Evolutionary conservation across 305 asterid genomes (phyloP).

Genomic region (Nicotiana rustica): DNA sequence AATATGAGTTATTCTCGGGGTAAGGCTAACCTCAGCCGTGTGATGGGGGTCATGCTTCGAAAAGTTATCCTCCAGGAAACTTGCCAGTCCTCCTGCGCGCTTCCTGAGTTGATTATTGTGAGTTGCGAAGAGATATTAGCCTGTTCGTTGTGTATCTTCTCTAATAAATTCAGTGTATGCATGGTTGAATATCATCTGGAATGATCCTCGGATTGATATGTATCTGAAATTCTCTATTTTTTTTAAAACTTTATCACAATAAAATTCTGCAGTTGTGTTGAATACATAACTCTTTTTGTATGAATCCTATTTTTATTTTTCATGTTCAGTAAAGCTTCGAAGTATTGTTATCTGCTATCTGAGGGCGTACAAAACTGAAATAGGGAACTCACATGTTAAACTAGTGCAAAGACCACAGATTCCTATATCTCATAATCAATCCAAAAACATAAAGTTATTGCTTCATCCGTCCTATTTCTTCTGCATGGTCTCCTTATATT

Average conservation of each 20-base stretch:
- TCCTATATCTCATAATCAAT: not conserved
- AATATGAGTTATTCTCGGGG: not conserved
- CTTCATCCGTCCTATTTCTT: not conserved
- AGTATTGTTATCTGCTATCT: not conserved
- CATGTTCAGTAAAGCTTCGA: not conserved
- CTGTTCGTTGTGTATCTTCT: conserved; percentile 10
- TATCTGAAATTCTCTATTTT: not conserved
- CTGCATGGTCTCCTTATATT: not conserved
- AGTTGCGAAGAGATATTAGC: conserved; percentile 19
- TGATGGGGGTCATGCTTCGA: not conserved
- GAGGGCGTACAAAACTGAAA: not conserved
- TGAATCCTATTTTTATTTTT: not conserved
- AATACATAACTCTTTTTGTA: not conserved
- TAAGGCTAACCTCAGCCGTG: not conserved
- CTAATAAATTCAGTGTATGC: not conserved
- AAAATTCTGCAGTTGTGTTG: not conserved
- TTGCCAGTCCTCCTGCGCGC: not conserved
- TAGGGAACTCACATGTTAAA: no score
- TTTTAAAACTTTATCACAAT: not conserved
- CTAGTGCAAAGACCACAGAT: not conserved
- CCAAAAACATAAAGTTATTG: not conserved
- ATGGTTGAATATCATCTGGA: not conserved
- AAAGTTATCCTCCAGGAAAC: not conserved
- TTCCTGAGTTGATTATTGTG: not conserved
- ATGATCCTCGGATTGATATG: not conserved